Base-by-base conservation (phyloP, 116 monocot species). In the Phalaenopsis hybrid region DNA sequence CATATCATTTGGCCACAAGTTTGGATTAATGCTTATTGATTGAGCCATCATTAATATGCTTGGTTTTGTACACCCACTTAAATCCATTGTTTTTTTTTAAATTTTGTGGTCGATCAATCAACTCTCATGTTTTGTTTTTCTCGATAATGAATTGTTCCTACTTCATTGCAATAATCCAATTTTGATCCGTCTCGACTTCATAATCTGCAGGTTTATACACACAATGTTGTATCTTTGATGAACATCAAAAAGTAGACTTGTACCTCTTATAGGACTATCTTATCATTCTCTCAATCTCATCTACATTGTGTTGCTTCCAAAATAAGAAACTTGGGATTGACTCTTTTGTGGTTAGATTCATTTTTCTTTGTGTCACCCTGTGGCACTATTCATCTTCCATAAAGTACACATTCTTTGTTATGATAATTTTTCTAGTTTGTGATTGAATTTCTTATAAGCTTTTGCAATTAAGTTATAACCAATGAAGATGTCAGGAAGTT, bases 11-110 rank as follows among this genome's bases (percentile, higher is more conserved):
- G 17, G 43, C 79, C 33, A 65, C 79, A 16, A 63, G 59, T 2
- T 65, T 80, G 1, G 16, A 63, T 80, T 80, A 65, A 37, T 55
- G 44, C 44, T 80, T 44, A 9, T 80, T 44, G 1, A 80, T 55
- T 6, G 59, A 18, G 25, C 65, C 58, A 6, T 10, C 44, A 63
- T 0, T 43, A 61, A 65, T 67, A 15, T 67, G 59, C 65, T 80
- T 80, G 6, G 79, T 79, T 43, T 61, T 80, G 43, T n/a, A 80
- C 5, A 80, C 79, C 63, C 79, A 80, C 65, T 80, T 80, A 20
- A 80, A 41, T 67, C 79, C 33, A 80, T 44, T 63, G 1, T 44
- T 43, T n/a, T 65, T 80, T 13, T 44, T n/a, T 37, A 0, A 37
- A 63, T 55, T 44, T 80, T 80, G 37, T 0, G 63, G 79, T 55